Conservation (phyloP, 1,284 basidiomycete genomes). For the Sanghuangporus weigelae region DNA sequence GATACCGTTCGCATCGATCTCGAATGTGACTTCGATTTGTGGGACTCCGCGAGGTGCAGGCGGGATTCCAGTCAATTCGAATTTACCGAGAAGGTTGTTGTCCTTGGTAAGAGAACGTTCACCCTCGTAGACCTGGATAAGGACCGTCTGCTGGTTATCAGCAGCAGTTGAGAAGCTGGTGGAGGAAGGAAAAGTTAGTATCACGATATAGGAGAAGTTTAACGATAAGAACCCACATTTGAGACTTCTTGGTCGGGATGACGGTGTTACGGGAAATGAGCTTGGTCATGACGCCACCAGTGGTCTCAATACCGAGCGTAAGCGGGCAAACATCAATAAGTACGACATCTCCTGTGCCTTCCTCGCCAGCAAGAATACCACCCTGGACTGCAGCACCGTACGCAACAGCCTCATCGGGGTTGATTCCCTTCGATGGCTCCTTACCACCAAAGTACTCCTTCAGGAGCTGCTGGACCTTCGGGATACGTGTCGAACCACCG, state of each 20-base stretch:
- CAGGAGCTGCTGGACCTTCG: conserved; percentile 95
- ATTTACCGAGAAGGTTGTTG: conserved; percentile 97
- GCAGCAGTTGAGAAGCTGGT: conserved; percentile 89
- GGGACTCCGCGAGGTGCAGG: conserved; percentile 94
- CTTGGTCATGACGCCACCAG: conserved; percentile 98
- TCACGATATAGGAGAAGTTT: background rate
- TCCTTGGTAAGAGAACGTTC: conserved; percentile 96
- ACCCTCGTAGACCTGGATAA: conserved; percentile 92
- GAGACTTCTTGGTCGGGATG: conserved; percentile 95
- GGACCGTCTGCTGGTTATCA: conserved; percentile 89
- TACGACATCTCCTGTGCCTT: conserved; percentile 80
- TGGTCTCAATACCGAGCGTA: conserved; percentile 97
- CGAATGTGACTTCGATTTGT: conserved; percentile 92
- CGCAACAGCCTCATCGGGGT: conserved; percentile 94
- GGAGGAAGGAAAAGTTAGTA: background rate
- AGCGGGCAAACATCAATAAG: conserved; percentile 95
- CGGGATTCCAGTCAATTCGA: conserved; percentile 90
- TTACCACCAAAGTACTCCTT: conserved; percentile 90
- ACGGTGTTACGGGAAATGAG: conserved; percentile 96
- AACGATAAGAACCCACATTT: conserved; percentile 54
- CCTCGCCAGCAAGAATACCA: conserved; percentile 90
- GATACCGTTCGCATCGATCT: conserved; percentile 92
- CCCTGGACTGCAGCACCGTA: conserved; percentile 98
- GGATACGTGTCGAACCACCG: conserved; percentile 98
- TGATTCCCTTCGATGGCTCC: conserved; percentile 90